Conservation (phyloP, 2,329 filamentous ascomycete genomes). For the Penicillium sclerotiorum region DNA sequence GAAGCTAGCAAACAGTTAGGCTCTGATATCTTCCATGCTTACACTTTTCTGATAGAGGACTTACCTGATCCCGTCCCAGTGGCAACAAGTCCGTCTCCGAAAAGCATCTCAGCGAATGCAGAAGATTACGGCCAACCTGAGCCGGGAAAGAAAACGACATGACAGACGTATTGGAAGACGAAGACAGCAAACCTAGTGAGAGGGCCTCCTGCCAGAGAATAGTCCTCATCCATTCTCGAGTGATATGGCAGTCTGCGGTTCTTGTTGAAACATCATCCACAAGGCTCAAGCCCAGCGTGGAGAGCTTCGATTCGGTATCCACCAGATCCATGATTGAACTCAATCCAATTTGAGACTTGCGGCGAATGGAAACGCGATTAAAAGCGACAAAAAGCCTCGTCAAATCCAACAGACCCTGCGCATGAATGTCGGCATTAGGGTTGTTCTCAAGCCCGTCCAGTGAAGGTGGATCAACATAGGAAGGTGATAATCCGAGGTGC, state of each 20-base stretch:
- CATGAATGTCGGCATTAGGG: constrained; percentile 18
- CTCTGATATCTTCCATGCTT: neutral
- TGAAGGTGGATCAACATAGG: constrained; percentile 20
- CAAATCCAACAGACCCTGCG: constrained; percentile 28
- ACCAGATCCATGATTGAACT: constrained; percentile 14
- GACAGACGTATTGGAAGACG: constrained; percentile 17
- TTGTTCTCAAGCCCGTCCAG: constrained; percentile 8
- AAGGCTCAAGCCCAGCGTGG: constrained; percentile 17
- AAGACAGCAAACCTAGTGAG: constrained; percentile 29
- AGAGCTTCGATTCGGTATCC: constrained; percentile 24
- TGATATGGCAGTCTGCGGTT: constrained; percentile 33
- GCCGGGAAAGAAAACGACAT: constrained; percentile 32
- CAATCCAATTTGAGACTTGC: neutral
- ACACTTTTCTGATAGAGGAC: constrained; percentile 1
- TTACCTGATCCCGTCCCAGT: constrained; percentile 34
- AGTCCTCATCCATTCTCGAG: constrained; percentile 36
- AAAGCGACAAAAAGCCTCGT: constrained; percentile 30
- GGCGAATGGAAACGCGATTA: constrained; percentile 20
- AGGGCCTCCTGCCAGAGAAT: constrained; percentile 37
- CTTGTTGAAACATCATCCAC: constrained; percentile 20
- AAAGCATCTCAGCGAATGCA: constrained; percentile 27
- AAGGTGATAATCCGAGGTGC: constrained; percentile 32
- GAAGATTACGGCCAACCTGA: constrained; percentile 27
- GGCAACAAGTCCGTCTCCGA: constrained; percentile 31
- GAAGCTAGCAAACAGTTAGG: constrained; percentile 17